Base-by-base conservation (phyloP, 306 rosid genomes). In the Ceratonia siliqua region DNA sequence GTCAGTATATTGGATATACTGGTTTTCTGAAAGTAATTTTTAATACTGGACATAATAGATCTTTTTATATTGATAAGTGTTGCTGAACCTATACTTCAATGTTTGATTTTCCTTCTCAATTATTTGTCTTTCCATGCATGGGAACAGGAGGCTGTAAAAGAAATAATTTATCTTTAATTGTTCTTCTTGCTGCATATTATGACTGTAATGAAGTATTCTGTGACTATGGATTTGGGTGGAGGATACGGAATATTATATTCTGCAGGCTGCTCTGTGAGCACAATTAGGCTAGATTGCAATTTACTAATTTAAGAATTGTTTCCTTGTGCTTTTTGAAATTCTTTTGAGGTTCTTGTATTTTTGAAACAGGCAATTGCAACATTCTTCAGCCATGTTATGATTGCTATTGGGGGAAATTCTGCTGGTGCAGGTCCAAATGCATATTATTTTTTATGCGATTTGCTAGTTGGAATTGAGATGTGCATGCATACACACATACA, bases 351-450 rank as follows among this genome's bases (percentile, higher is more conserved):
- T 72, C 20, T 50, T 56, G 46, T 75, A 2, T 68, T 42, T 74
- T 49, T 75, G 66, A 17, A 55, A 71, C 90, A 89, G 97, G 39
- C 92, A 61, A 83, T 91, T 78, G 97, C 97, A 62, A 70, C 94
- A 35, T 89, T 91, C 83, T 91, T 91, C 73, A 89, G 97, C 78
- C 85, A 85, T 4, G 92, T 91, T 77, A 89, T 91, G 97, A 59
- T 79, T 78, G 89, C 92, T 55, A 87, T 91, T 59, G 97, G 97
- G 39, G 97, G 97, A 70, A 91, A 91, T 81, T 82, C 97, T 43
- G 82, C 85, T 65, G 94, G 92, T 61, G 70, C 94, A 83, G 92
- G 97, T 91, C 25, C 72, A 35, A 18, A 38, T 35, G 43, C 57
- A n/a, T 45, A 20, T 21, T 15, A 11, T 36, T 70, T 38, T 68